Base-by-base conservation (phyloP, 225 moss, liverwort and hornwort genomes). In the Marchantia polymorpha region DNA sequence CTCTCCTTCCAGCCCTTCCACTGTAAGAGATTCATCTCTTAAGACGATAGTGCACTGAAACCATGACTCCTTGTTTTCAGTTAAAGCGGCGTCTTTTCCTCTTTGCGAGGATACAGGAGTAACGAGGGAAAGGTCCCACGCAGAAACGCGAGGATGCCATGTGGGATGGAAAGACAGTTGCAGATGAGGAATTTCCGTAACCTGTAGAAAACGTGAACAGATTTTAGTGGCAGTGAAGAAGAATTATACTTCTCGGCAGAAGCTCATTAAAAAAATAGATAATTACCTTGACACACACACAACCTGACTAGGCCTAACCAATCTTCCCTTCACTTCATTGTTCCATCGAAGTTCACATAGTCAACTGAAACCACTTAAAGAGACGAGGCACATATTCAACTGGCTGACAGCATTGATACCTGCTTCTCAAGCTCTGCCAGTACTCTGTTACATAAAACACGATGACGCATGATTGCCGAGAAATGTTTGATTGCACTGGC, bases 71-170 rank as follows among this genome's bases (percentile, higher is more conserved):
- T 83, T 66, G 23, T 48, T 59, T 72, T 85, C 78, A 31, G 69
- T 7, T 23, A 77, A 29, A 2, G 22, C 84, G 81, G 52, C 87
- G 77, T 82, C 86, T 46, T 73, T 83, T 25, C 76, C 86, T 85
- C 74, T 88, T 81, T 78, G 80, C 14, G 77, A 27, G 12, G 76
- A 76, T 67, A 64, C 46, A 16, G 92, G 91, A 80, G 92, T 87
- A 59, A 91, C 83, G 74, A 99, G 86, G 83, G 95, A 93, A 66
- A 99, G 87, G 50, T 99, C 89, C 97, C 97, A 99, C 67, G 92
- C 89, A 85, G 97, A 93, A 48, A 99, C 95, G 80, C 88, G 90
- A 4, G 97, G 87, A 78, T 99, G 91, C 97, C 97, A 99, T 49
- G 97, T 99, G 73, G 97, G 92, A 90, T 95, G 95, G 49, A 83